These are phyloP conservation scores for Manihot esculenta DNA, from an alignment of 441 rosid species.

Conservation along the genomic window DNA sequence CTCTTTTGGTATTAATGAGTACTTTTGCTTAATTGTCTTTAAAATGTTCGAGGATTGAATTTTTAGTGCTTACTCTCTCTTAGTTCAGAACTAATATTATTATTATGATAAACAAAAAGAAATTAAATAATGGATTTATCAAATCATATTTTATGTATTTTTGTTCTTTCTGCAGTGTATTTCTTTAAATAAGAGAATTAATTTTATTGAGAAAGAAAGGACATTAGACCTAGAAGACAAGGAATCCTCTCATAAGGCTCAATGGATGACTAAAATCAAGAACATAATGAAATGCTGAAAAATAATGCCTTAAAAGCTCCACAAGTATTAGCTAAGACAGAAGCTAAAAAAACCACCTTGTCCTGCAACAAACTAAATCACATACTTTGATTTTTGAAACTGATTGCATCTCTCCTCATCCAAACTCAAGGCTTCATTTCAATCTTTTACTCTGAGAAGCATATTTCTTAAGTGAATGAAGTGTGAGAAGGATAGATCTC, in stretches of 20 bases:
- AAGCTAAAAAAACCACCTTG: neutral
- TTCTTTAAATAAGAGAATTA: neutral
- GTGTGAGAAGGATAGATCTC: neutral
- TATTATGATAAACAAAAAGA: neutral
- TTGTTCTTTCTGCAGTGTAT: neutral
- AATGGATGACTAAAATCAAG: neutral
- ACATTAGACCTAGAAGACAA: neutral
- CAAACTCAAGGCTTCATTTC: no score
- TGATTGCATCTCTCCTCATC: neutral
- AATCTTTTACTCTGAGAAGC: neutral
- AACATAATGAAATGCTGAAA: neutral
- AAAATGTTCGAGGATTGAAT: neutral
- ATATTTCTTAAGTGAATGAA: neutral
- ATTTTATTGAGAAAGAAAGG: neutral
- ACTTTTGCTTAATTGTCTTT: neutral
- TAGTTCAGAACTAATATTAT: neutral
- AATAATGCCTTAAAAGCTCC: neutral
- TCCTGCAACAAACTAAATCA: neutral
- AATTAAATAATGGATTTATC: neutral
- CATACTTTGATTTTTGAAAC: neutral
- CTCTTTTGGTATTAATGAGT: neutral
- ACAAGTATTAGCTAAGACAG: neutral
- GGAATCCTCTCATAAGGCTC: neutral
- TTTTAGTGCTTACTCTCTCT: neutral
- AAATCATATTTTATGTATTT: neutral